Conservation (phyloP, 1,284 basidiomycete genomes). For the Puccinia hordei region DNA sequence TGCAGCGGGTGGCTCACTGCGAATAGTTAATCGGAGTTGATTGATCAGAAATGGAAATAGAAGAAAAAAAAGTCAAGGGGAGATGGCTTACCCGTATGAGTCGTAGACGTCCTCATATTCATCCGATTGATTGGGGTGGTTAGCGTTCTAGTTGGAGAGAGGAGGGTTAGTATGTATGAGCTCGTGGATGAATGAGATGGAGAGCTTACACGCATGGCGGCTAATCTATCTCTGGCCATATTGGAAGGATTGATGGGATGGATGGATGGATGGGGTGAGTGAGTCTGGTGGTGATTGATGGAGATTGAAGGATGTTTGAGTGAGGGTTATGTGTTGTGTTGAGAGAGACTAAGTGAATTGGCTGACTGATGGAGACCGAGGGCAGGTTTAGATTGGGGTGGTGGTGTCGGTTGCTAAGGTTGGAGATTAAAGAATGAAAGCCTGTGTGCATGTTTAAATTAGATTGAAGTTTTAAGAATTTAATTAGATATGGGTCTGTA, state of each 20-base stretch:
- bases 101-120: slow-evolving; percentile 20
- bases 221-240: slow-evolving; percentile 47
- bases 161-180: not conserved
- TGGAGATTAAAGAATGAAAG: no score
- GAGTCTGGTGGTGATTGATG: not conserved
- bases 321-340: no score
- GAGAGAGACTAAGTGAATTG: not conserved
- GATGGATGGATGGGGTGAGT: not conserved
- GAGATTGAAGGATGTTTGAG: no score
- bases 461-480: no score
- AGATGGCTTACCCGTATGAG: slow-evolving; percentile 31
- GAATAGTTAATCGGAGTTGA: no score
- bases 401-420: no score
- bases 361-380: not conserved
- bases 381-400: not conserved
- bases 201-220: slow-evolving; percentile 14
- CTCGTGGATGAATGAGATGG: not conserved
- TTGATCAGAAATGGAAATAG: not conserved
- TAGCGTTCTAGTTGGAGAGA: not conserved
- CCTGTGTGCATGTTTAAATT: no score
- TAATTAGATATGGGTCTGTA: no score
- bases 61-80: not conserved
- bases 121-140: not conserved
- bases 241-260: not conserved
- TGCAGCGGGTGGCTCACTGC: slow-evolving; percentile 16